Evolutionary conservation across 1,284 basidiomycete genomes (phyloP).

Genomic region (Rhizoctonia solani): DNA sequence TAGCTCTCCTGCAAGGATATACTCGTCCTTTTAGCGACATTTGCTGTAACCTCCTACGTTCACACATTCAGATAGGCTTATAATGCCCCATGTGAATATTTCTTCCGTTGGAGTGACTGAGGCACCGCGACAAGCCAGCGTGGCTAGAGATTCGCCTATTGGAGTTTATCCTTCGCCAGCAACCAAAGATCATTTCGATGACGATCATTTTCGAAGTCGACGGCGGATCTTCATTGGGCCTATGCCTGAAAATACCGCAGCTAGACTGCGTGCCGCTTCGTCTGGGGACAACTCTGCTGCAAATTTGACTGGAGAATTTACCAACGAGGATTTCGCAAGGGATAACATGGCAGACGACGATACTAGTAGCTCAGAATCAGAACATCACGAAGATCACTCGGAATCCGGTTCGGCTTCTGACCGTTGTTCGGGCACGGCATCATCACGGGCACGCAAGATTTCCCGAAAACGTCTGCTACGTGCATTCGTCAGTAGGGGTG

Average conservation of each 20-base stretch:
- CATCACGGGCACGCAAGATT: background rate
- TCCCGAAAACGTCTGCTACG: slow-evolving; percentile 21
- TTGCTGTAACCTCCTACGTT: too few relatives aligned
- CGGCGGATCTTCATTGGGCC: slow-evolving; percentile 56
- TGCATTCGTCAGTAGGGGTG: slow-evolving; percentile 10
- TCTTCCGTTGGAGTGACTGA: slow-evolving; percentile 30
- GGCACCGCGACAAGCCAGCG: slow-evolving; percentile 8
- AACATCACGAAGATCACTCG: slow-evolving; percentile 42
- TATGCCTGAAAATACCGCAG: slow-evolving; percentile 61
- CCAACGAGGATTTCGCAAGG: slow-evolving; percentile 7
- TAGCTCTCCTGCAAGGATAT: background rate
- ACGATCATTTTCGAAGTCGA: slow-evolving; percentile 40
- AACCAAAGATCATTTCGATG: slow-evolving; percentile 23
- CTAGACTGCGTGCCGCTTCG: slow-evolving; percentile 33
- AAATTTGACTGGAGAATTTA: background rate
- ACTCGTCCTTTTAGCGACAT: too few relatives aligned
- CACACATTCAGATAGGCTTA: too few relatives aligned
- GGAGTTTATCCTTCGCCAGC: slow-evolving; percentile 30
- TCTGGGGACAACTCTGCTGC: background rate
- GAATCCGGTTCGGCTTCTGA: background rate
- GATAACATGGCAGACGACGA: slow-evolving; percentile 18
- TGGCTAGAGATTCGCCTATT: background rate
- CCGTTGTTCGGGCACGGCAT: background rate
- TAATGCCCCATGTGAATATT: slow-evolving; percentile 33
- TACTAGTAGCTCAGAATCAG: background rate